A percentile compares a stretch with the other conserved stretches of the same genome.
Conservation (phyloP, 108 stramenopile genomes). For the Poteriospumella lacustris region DNA sequence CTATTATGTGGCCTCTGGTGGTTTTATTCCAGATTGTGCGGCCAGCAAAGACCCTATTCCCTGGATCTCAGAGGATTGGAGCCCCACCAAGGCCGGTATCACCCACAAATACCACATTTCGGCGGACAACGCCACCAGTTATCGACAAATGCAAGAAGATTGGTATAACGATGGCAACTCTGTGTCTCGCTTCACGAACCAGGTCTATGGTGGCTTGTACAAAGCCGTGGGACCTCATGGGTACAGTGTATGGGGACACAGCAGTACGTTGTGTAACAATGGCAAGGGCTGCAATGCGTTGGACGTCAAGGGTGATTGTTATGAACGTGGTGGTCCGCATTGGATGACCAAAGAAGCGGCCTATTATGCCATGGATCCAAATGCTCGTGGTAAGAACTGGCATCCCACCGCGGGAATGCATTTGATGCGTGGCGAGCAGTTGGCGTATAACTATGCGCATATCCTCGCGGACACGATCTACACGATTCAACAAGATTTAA, state of each 20-base stretch:
- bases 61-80: constrained; percentile 16
- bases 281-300: neutral
- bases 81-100: neutral
- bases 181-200: neutral
- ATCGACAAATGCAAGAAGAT: neutral
- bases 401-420: constrained; percentile 14
- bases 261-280: neutral
- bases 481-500: neutral
- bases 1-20: constrained; percentile 13
- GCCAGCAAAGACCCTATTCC: constrained; percentile 1
- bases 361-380: neutral
- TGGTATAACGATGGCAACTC: constrained; percentile 16
- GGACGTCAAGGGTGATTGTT: neutral
- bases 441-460: neutral
- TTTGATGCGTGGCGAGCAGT: neutral
- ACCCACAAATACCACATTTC: neutral
- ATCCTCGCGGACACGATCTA: neutral
- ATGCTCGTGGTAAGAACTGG: neutral
- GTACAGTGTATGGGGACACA: constrained; percentile 10
- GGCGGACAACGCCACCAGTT: neutral
- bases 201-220: neutral
- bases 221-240: constrained; percentile 10
- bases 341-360: neutral
- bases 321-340: constrained; percentile 5
- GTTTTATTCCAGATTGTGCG: neutral